Percentiles rank a stretch among this genome's conserved stretches.
These are phyloP conservation scores for Acanthamoeba royreba DNA, from an alignment of 208 protist genomes.

Conservation along the genomic window DNA sequence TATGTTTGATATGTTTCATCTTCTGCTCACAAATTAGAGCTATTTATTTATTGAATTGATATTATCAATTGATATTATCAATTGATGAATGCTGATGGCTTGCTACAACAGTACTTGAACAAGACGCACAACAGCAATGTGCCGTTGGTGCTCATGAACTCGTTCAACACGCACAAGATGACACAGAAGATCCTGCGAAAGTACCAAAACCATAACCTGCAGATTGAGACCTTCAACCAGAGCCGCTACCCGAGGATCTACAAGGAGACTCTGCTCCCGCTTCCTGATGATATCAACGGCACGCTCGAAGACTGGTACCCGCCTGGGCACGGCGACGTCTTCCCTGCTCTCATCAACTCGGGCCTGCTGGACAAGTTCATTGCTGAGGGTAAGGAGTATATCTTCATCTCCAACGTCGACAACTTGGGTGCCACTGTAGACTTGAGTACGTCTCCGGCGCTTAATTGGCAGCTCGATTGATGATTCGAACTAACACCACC, in stretches of 20 bases:
- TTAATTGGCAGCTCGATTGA: neutral
- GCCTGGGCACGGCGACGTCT: slow-evolving; percentile 99
- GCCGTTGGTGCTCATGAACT: slow-evolving; percentile 98
- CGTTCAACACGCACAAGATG: slow-evolving; percentile 95
- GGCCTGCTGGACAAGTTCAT: slow-evolving; percentile 81
- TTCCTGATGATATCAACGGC: slow-evolving; percentile 55
- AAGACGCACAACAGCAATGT: slow-evolving; percentile 84
- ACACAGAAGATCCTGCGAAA: slow-evolving; percentile 84
- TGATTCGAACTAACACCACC: neutral
- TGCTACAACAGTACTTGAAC: slow-evolving; percentile 85
- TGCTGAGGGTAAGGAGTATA: slow-evolving; percentile 90
- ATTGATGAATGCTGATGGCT: neutral
- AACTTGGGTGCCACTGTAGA: slow-evolving; percentile 96
- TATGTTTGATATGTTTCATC: neutral
- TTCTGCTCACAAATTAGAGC: too few relatives aligned
- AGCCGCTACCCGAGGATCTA: slow-evolving; percentile 79
- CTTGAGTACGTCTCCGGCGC: slow-evolving; percentile 51
- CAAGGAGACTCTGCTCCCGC: slow-evolving; percentile 78
- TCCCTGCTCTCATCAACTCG: slow-evolving; percentile 89
- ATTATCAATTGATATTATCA: too few relatives aligned
- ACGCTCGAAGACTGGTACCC: slow-evolving; percentile 74
- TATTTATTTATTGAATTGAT: too few relatives aligned
- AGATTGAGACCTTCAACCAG: slow-evolving; percentile 84
- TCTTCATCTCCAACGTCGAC: slow-evolving; percentile 99
- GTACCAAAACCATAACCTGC: slow-evolving; percentile 72